Evolutionary conservation across 2,329 filamentous ascomycete species (phyloP).

Genomic region (Microcyclospora tardicrescens): DNA sequence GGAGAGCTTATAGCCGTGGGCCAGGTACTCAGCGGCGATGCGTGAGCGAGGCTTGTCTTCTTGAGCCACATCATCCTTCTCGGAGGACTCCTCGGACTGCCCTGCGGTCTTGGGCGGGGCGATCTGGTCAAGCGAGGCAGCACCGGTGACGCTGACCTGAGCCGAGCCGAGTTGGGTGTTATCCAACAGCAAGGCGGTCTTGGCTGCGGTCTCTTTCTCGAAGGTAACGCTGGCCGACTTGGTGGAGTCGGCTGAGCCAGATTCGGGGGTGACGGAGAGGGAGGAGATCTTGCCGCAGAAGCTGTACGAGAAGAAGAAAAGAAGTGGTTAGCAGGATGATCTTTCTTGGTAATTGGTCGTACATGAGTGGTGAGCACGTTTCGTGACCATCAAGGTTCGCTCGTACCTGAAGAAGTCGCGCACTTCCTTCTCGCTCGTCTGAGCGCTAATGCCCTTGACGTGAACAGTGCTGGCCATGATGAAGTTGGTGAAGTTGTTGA

Average conservation of each 20-base stretch:
- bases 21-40: constrained; percentile 91
- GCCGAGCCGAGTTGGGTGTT: constrained; percentile 79
- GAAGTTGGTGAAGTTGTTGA: neutral
- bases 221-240: constrained; percentile 90
- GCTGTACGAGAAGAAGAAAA: neutral
- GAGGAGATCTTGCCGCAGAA: constrained; percentile 77
- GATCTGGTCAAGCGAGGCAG: constrained; percentile 52
- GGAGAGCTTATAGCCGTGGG: constrained; percentile 79
- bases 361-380: constrained; percentile 1
- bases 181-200: constrained; percentile 91
- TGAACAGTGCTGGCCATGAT: constrained; percentile 55
- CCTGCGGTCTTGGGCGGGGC: constrained; percentile 47
- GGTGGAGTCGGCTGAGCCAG: constrained; percentile 42
- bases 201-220: constrained; percentile 91
- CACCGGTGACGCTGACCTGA: constrained; percentile 59
- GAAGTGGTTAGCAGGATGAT: too few species aligned
- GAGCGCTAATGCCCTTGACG: constrained; percentile 74
- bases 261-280: constrained; percentile 58
- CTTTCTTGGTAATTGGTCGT: too few species aligned
- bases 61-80: constrained; percentile 65
- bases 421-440: constrained; percentile 82
- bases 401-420: constrained; percentile 95
- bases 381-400: constrained; percentile 36
- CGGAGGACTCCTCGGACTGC: constrained; percentile 34
- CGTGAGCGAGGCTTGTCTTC: constrained; percentile 94